Evolutionary conservation across 2,329 filamentous ascomycete species (phyloP).

Genomic region (Penicillium griseofulvum): DNA sequence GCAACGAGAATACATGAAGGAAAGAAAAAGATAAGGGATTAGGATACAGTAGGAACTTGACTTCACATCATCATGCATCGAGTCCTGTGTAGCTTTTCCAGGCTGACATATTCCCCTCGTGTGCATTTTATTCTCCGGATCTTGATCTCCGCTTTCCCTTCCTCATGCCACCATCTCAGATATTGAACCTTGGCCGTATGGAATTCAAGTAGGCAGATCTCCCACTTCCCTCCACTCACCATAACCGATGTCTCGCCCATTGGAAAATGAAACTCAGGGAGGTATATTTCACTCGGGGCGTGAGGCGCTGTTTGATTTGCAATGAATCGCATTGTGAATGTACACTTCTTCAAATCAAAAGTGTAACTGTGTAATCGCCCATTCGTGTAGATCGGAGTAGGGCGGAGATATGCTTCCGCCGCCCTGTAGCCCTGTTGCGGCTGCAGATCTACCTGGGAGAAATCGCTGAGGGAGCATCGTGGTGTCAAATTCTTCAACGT

Average conservation of each 20-base stretch:
- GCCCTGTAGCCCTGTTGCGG: constrained; percentile 73
- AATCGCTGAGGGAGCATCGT: constrained; percentile 56
- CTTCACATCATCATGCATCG: neutral
- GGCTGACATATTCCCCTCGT: neutral
- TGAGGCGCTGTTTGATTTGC: constrained; percentile 59
- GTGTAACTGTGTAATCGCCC: constrained; percentile 69
- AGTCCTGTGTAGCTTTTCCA: neutral
- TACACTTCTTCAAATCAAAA: constrained; percentile 78
- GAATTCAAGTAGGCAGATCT: constrained; percentile 70
- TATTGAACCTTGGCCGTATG: constrained; percentile 69
- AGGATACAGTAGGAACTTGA: too few relatives aligned
- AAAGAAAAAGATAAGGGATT: too few relatives aligned
- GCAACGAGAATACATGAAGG: too few relatives aligned
- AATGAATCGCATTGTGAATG: constrained; percentile 69
- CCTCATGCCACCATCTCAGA: constrained; percentile 88
- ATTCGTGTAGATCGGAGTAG: constrained; percentile 71
- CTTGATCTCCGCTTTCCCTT: constrained; percentile 76
- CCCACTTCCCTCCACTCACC: constrained; percentile 85
- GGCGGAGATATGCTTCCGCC: constrained; percentile 88
- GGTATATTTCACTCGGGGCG: constrained; percentile 74
- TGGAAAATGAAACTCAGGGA: constrained; percentile 92
- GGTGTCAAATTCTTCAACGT: constrained; percentile 53
- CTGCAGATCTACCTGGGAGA: constrained; percentile 54
- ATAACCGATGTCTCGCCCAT: constrained; percentile 67
- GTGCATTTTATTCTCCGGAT: constrained; percentile 41